phyloP scores from a whole-genome alignment of 31 red algal genomes.

The Porphyra umbilicalis region DNA sequence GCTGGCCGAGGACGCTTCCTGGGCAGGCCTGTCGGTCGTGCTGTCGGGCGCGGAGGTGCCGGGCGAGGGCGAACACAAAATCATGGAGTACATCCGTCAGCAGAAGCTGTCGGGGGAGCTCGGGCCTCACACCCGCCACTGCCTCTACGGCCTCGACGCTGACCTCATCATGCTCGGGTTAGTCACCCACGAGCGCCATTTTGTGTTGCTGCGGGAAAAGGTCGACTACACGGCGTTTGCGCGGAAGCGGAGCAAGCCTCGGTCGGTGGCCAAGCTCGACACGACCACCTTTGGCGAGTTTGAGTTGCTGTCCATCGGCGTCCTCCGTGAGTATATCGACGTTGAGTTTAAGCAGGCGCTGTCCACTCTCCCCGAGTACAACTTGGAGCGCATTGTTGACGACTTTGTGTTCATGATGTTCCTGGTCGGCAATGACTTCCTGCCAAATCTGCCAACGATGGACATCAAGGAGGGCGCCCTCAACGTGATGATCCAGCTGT shows the following conservation, averaged over 20 bases:
- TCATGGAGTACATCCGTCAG: conserved; percentile 89
- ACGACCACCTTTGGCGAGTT: conserved; percentile 73
- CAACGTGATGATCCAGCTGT: conserved; percentile 69
- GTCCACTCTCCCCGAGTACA: conserved; percentile 12
- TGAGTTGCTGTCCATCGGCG: conserved; percentile 81
- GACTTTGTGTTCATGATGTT: conserved; percentile 93
- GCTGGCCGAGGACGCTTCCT: conserved; percentile 66
- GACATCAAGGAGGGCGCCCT: conserved; percentile 88
- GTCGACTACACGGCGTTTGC: conserved; percentile 61
- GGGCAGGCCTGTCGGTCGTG: conserved; percentile 62
- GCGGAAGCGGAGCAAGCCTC: conserved; percentile 39
- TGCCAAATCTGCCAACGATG: conserved; percentile 77
- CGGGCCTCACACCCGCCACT: conserved; percentile 65
- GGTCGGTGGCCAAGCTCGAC: conserved; percentile 57
- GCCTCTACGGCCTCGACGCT: conserved; percentile 87
- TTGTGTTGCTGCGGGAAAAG: conserved; percentile 85
- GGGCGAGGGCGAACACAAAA: conserved; percentile 97
- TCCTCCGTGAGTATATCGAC: conserved; percentile 81
- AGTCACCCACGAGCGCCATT: conserved; percentile 93
- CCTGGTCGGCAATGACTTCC: conserved; percentile 95
- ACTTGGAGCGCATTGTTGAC: conserved; percentile 80
- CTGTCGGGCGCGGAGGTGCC: conserved; percentile 79
- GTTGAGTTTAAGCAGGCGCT: conserved; percentile 28
- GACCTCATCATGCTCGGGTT: conserved; percentile 91
- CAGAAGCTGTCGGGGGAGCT: conserved; percentile 34